Conservation (phyloP, 108 stramenopile species). For the Conticribra weissflogii region DNA sequence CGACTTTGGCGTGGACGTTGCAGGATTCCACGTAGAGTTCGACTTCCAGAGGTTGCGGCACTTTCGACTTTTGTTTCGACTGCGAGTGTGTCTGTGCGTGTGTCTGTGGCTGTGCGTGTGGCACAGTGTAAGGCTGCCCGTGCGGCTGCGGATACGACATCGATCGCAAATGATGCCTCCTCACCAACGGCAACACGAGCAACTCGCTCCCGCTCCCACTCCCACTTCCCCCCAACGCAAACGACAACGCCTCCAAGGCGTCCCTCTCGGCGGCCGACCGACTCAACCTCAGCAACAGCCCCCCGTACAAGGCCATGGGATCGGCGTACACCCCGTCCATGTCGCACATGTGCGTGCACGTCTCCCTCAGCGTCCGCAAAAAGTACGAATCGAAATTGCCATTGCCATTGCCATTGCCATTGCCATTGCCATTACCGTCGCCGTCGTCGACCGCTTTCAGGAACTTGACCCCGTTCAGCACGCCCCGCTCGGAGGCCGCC, state of each 20-base stretch:
- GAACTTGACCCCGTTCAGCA: conserved; percentile 67
- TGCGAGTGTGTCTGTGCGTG: not conserved
- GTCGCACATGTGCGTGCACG: conserved; percentile 55
- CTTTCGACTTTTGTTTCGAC: not conserved
- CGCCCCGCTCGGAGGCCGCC: conserved; percentile 41
- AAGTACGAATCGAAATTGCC: conserved; percentile 46
- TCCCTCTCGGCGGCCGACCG: conserved; percentile 39
- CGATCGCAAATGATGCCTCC: conserved; percentile 39
- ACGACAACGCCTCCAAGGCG: conserved; percentile 31
- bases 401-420: conserved; percentile 7
- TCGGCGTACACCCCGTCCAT: conserved; percentile 53
- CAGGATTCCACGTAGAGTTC: conserved; percentile 66
- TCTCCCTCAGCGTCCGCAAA: conserved; percentile 50
- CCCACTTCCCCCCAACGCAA: conserved; percentile 18
- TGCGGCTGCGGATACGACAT: no score
- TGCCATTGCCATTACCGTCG: not conserved
- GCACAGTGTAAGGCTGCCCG: no score
- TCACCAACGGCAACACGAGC: conserved; percentile 39
- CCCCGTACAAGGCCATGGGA: conserved; percentile 54
- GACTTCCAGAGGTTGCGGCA: conserved; percentile 48
- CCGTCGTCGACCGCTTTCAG: conserved; percentile 17
- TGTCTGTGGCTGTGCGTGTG: conserved; percentile 10
- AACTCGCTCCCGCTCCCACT: conserved; percentile 30
- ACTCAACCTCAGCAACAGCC: conserved; percentile 39
- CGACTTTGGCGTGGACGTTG: conserved; percentile 63